Evolutionary conservation across 2,329 filamentous ascomycete species (phyloP), one percentile per base, ranked within the genome.

Genomic region (Lizonia empirigonia): DNA sequence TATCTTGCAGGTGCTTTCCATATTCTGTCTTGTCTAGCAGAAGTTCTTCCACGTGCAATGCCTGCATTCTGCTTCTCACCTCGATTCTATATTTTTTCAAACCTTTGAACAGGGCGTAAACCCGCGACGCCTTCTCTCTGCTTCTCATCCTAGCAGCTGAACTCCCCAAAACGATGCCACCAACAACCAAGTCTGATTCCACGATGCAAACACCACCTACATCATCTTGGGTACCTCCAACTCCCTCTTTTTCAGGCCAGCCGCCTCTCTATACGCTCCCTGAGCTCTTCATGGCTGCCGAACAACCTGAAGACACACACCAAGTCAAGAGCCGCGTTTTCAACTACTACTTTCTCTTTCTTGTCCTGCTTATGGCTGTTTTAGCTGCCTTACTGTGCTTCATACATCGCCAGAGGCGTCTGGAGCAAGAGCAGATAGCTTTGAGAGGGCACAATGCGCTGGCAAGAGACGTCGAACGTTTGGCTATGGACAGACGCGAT

Each of bases 331-430:
- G 38, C 23, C 37, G 42, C 23, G 64, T 79, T 4, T 73, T 77
- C 44, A 74, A 77, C 53, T 77, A 80, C 59, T 82, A 82, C 57
- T 82, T 85, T 68, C 76, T 82, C 59, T 85, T 83, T 72, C 76
- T 86, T 38, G 76, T 81, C 20, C 74, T 85, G 19, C 65, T 81
- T 50, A 74, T 79, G 36, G 67, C 77, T 4, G 49, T 81, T 4
- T 38, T 80, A 23, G 70, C 75, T 35, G 56, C 75, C 19, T 65
- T 73, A 12, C 58, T 75, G 13, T 76, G 79, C 55, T 65, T 81
- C 35, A 70, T 81, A 41, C 71, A 79, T 42, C 73, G 75, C 12
- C 76, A 78, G 9, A 75, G 63, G 56, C 74, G 62, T 59, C 72
- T 56, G 60, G 71, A 58, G 27, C 68, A 67, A 47, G 58, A 67